phyloP scores from a whole-genome alignment of 441 rosid species.

The Metrosideros polymorpha region DNA sequence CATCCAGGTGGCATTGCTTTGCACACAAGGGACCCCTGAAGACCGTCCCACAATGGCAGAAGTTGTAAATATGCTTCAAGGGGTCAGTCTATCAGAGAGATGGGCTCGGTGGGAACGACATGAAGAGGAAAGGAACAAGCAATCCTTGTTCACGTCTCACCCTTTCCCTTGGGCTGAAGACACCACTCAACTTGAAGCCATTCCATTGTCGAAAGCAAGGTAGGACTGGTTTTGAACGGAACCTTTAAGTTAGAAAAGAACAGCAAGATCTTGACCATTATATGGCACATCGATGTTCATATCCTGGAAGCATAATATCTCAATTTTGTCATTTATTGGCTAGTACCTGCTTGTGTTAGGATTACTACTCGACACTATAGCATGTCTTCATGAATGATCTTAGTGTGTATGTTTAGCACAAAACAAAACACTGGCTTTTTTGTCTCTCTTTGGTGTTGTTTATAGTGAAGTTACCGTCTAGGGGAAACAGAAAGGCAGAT shows the following conservation, averaged over 20 bases:
- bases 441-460: neutral
- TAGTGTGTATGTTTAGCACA: neutral
- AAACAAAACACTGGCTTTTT: neutral
- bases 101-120: constrained; percentile 74
- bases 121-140: constrained; percentile 53
- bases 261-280: neutral
- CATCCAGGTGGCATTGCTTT: constrained; percentile 70
- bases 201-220: constrained; percentile 70
- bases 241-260: neutral
- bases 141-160: constrained; percentile 34
- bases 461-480: neutral
- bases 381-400: neutral
- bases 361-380: neutral
- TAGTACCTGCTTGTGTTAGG: neutral
- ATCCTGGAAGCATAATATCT: neutral
- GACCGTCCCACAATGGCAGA: constrained; percentile 68
- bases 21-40: constrained; percentile 72
- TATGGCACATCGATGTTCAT: neutral
- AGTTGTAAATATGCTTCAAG: constrained; percentile 76
- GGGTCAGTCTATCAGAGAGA: constrained; percentile 61
- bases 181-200: constrained; percentile 64
- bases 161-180: constrained; percentile 69
- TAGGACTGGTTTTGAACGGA: constrained; percentile 6
- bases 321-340: neutral
- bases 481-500: neutral